Conservation (phyloP, 139 green algal species). For the Micromonas pusilla region DNA sequence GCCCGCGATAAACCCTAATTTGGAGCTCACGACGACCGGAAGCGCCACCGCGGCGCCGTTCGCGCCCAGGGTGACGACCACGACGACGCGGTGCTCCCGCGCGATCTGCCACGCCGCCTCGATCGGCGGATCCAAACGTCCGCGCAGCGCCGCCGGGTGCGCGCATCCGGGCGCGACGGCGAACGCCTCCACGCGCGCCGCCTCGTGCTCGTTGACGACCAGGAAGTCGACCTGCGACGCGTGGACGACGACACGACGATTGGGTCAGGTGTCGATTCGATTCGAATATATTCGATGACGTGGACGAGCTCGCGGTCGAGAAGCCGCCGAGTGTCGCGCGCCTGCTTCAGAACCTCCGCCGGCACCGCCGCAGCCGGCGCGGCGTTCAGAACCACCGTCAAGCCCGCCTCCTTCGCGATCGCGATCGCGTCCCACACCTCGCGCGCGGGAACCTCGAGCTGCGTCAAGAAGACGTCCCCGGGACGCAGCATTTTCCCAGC, state of each 20-base stretch:
- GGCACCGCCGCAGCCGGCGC: neutral
- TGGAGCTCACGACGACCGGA: neutral
- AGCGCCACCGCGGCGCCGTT: neutral
- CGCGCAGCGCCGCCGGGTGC: too few species aligned
- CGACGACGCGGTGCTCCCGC: neutral
- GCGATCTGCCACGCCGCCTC: too few species aligned
- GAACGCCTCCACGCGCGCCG: neutral
- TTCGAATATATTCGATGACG: neutral
- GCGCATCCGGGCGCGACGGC: too few species aligned
- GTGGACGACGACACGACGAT: too few species aligned
- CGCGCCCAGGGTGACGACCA: conserved; percentile 13
- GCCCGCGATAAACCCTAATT: too few species aligned
- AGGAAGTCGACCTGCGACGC: neutral
- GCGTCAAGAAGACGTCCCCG: neutral
- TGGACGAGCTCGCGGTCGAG: too few species aligned
- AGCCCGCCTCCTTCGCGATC: neutral
- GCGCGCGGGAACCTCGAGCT: conserved; percentile 10
- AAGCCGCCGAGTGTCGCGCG: too few species aligned
- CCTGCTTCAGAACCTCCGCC: too few species aligned
- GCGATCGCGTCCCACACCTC: neutral
- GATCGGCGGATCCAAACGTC: too few species aligned
- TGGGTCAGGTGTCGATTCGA: too few species aligned
- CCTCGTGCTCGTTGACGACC: conserved; percentile 21
- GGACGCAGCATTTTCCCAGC: neutral
- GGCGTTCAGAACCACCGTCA: neutral